Percentiles rank a stretch among this genome's conserved stretches.
phyloP scores from a whole-genome alignment of 129 eudicot genomes.

The Helianthus annuus region DNA sequence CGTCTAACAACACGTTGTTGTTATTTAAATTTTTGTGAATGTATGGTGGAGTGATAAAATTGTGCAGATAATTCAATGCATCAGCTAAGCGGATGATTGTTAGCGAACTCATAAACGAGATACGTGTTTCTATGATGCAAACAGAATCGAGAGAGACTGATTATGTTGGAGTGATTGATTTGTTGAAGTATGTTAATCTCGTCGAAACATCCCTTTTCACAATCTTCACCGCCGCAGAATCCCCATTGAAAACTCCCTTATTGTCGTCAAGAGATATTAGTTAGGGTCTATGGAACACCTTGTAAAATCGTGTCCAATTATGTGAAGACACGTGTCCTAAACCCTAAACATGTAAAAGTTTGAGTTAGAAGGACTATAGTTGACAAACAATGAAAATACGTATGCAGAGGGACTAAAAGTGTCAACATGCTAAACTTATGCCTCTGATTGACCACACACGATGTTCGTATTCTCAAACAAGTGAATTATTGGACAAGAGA shows the following conservation, averaged over 20 bases:
- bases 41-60: constrained; percentile 73
- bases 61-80: constrained; percentile 82
- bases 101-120: constrained; percentile 76
- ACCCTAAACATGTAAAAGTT: too few relatives aligned
- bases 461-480: too few relatives aligned
- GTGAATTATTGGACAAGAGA: too few relatives aligned
- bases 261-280: too few relatives aligned
- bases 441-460: too few relatives aligned
- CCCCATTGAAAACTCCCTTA: constrained; percentile 64
- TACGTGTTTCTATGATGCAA: constrained; percentile 73
- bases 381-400: too few relatives aligned
- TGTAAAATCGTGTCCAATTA: too few relatives aligned
- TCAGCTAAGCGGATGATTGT: constrained; percentile 56
- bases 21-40: constrained; percentile 78
- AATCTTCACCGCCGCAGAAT: constrained; percentile 64
- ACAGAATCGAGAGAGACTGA: constrained; percentile 79
- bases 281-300: too few relatives aligned
- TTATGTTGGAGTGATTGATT: constrained; percentile 73
- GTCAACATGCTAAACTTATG: too few relatives aligned
- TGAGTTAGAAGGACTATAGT: too few relatives aligned
- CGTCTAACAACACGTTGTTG: constrained; percentile 75
- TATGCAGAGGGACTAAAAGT: too few relatives aligned
- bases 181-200: constrained; percentile 68
- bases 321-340: too few relatives aligned
- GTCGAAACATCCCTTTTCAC: constrained; percentile 60